These are phyloP conservation scores for Carex cristatella DNA, from an alignment of 176 grass and related monocot species.

Conservation along the genomic window DNA sequence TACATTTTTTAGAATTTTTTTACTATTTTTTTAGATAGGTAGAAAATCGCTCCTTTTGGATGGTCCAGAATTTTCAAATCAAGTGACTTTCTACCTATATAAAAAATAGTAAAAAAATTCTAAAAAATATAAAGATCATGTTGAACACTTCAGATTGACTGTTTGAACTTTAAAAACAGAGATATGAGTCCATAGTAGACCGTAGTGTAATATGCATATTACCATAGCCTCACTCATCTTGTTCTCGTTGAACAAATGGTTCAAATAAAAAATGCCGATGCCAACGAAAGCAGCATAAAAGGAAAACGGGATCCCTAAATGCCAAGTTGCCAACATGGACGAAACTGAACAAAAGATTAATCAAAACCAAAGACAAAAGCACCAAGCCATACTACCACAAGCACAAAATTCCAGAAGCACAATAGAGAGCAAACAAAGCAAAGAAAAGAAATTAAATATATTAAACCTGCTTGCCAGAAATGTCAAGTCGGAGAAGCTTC, in stretches of 20 bases:
- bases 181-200: no score
- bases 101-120: no score
- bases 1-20: no score
- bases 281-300: not conserved
- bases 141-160: no score
- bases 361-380: not conserved
- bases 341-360: not conserved
- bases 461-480: slow-evolving; percentile 77
- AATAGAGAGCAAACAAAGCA: not conserved
- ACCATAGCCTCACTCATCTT: not conserved
- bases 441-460: not conserved
- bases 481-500: slow-evolving; percentile 80
- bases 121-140: no score
- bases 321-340: not conserved
- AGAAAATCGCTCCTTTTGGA: no score
- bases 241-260: not conserved
- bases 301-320: not conserved
- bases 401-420: not conserved
- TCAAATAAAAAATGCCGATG: not conserved
- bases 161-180: no score
- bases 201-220: no score
- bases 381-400: not conserved
- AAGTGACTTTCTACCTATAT: no score
- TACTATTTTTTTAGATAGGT: no score
- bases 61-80: no score